Percentiles rank a stretch among this genome's conserved stretches.
Conservation (phyloP, 2,329 filamentous ascomycete genomes). For the Bipolaris victoriae region DNA sequence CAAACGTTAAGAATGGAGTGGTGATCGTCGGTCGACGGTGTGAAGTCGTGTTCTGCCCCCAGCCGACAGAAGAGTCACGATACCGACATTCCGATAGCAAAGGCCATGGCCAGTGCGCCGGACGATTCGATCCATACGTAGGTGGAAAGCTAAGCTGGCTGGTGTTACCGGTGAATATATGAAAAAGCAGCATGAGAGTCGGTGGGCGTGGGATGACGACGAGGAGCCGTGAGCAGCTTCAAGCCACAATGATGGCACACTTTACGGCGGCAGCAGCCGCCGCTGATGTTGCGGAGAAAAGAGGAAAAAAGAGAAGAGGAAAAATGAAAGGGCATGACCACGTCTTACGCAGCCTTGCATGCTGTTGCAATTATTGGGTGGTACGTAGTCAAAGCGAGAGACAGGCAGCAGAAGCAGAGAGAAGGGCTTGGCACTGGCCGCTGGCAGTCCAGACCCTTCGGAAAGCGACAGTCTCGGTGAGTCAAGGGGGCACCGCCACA, state of each 20-base stretch:
- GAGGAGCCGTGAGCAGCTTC: not conserved
- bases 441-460: not conserved
- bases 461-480: not conserved
- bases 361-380: too few species aligned
- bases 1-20: constrained; percentile 3
- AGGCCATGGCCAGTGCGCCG: not conserved
- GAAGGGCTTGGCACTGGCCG: not conserved
- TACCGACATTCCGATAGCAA: not conserved
- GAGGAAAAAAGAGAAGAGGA: not conserved
- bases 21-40: constrained; percentile 10
- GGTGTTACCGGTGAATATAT: not conserved
- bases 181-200: constrained; percentile 12
- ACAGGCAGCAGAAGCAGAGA: not conserved
- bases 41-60: not conserved
- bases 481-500: constrained; percentile 11
- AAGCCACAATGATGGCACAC: constrained; percentile 5
- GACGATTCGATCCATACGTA: too few species aligned
- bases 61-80: not conserved
- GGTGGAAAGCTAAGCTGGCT: too few species aligned
- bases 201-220: not conserved
- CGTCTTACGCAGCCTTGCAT: constrained; percentile 4
- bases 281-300: not conserved
- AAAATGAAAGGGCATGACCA: not conserved
- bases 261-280: not conserved
- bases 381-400: not conserved